Conservation (phyloP, 345 rosid species). For the Acer campestre region DNA sequence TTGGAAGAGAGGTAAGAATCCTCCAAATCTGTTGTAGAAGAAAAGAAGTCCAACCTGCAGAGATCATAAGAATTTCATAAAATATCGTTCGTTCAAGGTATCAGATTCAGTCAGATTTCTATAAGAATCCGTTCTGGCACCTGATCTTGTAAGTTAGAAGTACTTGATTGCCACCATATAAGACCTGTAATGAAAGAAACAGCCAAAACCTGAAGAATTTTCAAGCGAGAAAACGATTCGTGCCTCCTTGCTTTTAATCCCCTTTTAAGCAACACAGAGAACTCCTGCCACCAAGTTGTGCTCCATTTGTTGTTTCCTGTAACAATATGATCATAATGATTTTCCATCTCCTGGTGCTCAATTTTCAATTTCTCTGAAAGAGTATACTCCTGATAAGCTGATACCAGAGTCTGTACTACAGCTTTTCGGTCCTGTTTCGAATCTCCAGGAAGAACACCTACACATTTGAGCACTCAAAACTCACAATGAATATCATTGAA, state of each 20-base stretch:
- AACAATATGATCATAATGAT: neutral
- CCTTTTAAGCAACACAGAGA: constrained; percentile 40
- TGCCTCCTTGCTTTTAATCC: constrained; percentile 56
- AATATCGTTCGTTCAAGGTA: neutral
- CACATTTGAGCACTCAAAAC: neutral
- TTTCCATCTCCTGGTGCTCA: constrained; percentile 18
- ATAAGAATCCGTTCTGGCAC: constrained; percentile 14
- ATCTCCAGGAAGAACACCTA: constrained; percentile 39
- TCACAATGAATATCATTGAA: too few species aligned
- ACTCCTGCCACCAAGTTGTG: constrained; percentile 67
- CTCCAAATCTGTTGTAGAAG: constrained; percentile 70
- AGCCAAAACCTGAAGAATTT: constrained; percentile 38
- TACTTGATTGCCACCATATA: constrained; percentile 53
- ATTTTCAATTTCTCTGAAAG: constrained; percentile 31
- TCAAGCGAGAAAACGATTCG: constrained; percentile 41
- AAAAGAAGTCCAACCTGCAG: constrained; percentile 74
- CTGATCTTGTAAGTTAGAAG: constrained; percentile 65
- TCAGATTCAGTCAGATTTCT: neutral
- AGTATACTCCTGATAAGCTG: constrained; percentile 37
- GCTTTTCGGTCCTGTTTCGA: constrained; percentile 17
- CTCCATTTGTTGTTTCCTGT: constrained; percentile 36
- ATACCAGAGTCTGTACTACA: constrained; percentile 39
- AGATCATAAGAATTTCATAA: too few species aligned
- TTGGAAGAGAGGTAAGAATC: constrained; percentile 67
- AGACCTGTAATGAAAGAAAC: constrained; percentile 41